A percentile compares a stretch with the other conserved stretches of the same genome.
These are phyloP conservation scores for Paralagenidium karlingii DNA, from an alignment of 352 stramenopile genomes.

Conservation along the genomic window DNA sequence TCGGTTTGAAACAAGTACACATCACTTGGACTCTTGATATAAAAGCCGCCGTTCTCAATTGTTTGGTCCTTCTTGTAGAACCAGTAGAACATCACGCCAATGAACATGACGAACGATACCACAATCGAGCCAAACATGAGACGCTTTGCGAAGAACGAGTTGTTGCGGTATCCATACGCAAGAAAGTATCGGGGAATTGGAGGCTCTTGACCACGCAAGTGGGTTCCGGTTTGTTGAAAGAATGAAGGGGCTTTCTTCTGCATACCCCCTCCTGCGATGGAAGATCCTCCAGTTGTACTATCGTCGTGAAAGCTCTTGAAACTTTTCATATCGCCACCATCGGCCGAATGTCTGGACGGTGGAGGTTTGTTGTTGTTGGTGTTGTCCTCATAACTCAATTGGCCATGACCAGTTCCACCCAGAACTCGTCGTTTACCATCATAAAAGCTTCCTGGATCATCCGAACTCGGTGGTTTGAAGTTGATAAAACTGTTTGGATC, in stretches of 20 bases:
- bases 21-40: constrained; percentile 17
- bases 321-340: too few species aligned
- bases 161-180: constrained; percentile 41
- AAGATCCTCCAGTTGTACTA: too few species aligned
- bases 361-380: too few species aligned
- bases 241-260: constrained; percentile 44
- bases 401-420: too few species aligned
- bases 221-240: constrained; percentile 18
- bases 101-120: constrained; percentile 22
- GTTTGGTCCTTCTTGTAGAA: constrained; percentile 25
- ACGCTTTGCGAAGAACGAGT: constrained; percentile 67
- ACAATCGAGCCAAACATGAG: constrained; percentile 29
- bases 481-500: too few species aligned
- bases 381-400: too few species aligned
- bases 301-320: too few species aligned
- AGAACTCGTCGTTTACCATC: too few species aligned
- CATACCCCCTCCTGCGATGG: too few species aligned
- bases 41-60: constrained; percentile 32
- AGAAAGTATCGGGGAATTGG: constrained; percentile 40
- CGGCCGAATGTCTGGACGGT: too few species aligned
- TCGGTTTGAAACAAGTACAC: constrained; percentile 63
- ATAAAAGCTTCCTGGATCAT: too few species aligned
- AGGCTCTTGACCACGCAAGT: constrained; percentile 33
- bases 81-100: constrained; percentile 57
- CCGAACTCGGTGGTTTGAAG: too few species aligned